A percentile compares a stretch with the other conserved stretches of the same genome.
Conservation (phyloP, 306 rosid species). For the Quillaja saponaria region DNA sequence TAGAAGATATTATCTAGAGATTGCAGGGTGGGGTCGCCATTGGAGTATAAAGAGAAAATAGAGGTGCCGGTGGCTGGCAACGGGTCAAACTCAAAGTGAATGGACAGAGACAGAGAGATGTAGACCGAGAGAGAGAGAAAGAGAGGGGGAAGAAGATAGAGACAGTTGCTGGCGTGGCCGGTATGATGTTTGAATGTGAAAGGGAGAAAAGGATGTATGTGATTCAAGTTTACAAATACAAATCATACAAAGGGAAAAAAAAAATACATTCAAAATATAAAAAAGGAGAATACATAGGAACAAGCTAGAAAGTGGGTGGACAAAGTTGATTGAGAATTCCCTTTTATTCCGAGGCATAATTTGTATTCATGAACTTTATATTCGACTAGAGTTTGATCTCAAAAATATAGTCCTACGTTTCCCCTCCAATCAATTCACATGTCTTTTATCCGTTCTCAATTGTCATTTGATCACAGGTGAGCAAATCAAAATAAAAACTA, state of each 20-base stretch:
- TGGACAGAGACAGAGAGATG: slow-evolving; percentile 40
- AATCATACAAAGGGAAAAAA: not conserved
- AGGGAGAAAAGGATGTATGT: slow-evolving; percentile 50
- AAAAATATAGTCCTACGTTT: too few relatives aligned
- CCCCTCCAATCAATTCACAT: too few relatives aligned
- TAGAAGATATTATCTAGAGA: slow-evolving; percentile 41
- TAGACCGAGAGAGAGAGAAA: slow-evolving; percentile 38
- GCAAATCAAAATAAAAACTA: too few relatives aligned
- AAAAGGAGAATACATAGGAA: not conserved
- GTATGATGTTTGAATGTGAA: slow-evolving; percentile 35
- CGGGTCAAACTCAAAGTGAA: slow-evolving; percentile 92
- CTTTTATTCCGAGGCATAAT: too few relatives aligned
- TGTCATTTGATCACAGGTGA: too few relatives aligned
- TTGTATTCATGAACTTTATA: too few relatives aligned
- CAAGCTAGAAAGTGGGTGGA: not conserved
- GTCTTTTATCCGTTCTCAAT: too few relatives aligned
- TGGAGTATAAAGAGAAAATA: slow-evolving; percentile 49
- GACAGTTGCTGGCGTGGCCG: slow-evolving; percentile 14
- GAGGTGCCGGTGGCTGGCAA: slow-evolving; percentile 72
- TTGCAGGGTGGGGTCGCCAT: slow-evolving; percentile 61
- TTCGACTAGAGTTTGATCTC: too few relatives aligned
- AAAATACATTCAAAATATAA: not conserved
- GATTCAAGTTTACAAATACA: slow-evolving; percentile 29
- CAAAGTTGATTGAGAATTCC: too few relatives aligned
- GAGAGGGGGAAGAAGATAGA: slow-evolving; percentile 27